A percentile compares a stretch with the other conserved stretches of the same genome.
phyloP scores from a whole-genome alignment of 352 stramenopile genomes.

The Phytophthora sp. region DNA sequence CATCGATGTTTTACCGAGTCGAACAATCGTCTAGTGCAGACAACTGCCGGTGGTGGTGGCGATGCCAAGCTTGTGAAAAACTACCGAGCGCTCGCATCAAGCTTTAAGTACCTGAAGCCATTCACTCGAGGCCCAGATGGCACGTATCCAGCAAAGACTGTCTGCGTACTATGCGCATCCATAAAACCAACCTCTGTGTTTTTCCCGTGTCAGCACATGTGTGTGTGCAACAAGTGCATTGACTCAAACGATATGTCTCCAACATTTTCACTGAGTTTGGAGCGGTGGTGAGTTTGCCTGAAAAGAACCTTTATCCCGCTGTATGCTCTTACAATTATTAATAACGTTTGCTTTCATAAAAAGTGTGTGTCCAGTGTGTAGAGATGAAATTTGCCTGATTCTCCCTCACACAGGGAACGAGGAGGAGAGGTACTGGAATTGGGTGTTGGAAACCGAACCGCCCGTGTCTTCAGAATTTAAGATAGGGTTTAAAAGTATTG shows the following conservation, averaged over 20 bases:
- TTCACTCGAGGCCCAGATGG: constrained; percentile 48
- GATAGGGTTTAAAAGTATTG: constrained; percentile 48
- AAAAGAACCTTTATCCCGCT: too few species aligned
- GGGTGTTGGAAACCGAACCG: constrained; percentile 46
- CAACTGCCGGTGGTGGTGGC: neutral
- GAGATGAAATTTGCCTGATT: constrained; percentile 57
- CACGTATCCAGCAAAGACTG: constrained; percentile 33
- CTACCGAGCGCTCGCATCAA: constrained; percentile 47
- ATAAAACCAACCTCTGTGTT: constrained; percentile 43
- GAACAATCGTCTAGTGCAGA: too few species aligned
- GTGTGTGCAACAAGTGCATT: constrained; percentile 60
- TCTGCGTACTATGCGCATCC: constrained; percentile 52
- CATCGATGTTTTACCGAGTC: too few species aligned
- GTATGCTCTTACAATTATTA: too few species aligned
- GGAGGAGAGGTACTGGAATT: constrained; percentile 61
- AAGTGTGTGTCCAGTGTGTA: constrained; percentile 64
- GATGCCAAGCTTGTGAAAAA: constrained; percentile 43
- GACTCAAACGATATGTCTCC: constrained; percentile 39
- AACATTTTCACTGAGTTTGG: constrained; percentile 2
- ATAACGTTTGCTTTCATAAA: too few species aligned
- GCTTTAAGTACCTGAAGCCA: constrained; percentile 49
- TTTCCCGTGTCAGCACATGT: constrained; percentile 71
- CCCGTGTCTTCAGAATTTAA: constrained; percentile 47
- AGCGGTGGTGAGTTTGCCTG: constrained; percentile 30
- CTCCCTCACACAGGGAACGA: constrained; percentile 50